A percentile compares a stretch with the other conserved stretches of the same genome.
Evolutionary conservation across 257 asterid species (phyloP).

Genomic region (Ocimum tenuiflorum): DNA sequence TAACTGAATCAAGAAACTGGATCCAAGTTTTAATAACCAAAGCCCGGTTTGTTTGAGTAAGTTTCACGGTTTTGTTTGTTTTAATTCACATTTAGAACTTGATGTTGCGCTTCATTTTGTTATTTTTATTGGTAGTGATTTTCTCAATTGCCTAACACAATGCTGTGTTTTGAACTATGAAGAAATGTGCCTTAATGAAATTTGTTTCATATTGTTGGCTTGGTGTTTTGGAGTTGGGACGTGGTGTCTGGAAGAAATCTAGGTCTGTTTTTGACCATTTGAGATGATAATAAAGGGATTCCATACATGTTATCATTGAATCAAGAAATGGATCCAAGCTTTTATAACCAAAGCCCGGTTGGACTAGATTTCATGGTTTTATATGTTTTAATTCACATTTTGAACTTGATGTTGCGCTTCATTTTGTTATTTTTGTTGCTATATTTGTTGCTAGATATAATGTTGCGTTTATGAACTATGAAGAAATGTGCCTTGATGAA

Average conservation of each 20-base stretch:
- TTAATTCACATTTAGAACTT: too few species aligned
- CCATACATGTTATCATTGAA: background rate
- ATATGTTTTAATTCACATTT: too few species aligned
- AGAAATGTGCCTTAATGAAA: background rate
- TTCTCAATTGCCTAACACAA: background rate
- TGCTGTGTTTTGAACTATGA: background rate
- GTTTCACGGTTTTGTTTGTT: too few species aligned
- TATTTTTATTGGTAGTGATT: too few species aligned
- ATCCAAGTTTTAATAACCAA: too few species aligned
- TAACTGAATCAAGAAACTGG: background rate
- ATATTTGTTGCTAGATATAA: background rate
- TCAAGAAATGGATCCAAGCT: background rate
- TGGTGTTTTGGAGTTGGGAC: background rate
- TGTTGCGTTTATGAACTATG: background rate
- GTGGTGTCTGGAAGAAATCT: conserved; percentile 14
- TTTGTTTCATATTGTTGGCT: background rate
- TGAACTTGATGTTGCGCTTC: too few species aligned
- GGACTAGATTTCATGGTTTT: too few species aligned
- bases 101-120: too few species aligned
- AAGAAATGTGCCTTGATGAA: background rate
- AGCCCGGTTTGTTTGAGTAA: too few species aligned
- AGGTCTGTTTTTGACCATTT: conserved; percentile 1
- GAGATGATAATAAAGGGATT: background rate
- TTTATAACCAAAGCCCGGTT: too few species aligned
- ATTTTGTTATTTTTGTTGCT: too few species aligned